A percentile compares a stretch with the other conserved stretches of the same genome.
Evolutionary conservation across 768 basidiomycete species (phyloP).

Genomic region (Leccinum fibrillosum): DNA sequence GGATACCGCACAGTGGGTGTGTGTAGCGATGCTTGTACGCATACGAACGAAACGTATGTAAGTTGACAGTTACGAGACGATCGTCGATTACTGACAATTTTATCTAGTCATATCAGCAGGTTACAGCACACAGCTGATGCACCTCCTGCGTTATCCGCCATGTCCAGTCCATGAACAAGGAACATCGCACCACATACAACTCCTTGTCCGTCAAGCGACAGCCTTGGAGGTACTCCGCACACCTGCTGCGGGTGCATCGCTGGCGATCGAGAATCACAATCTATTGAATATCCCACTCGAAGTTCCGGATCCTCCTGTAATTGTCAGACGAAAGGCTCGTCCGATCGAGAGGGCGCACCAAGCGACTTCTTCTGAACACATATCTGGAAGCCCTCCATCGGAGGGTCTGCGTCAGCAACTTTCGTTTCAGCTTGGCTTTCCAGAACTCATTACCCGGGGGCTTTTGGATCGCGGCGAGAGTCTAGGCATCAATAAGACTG

Average conservation of each 20-base stretch:
- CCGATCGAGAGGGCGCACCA: conserved; percentile 32
- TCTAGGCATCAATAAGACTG: conserved; percentile 78
- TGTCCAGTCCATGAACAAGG: conserved; percentile 33
- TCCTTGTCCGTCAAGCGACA: conserved; percentile 83
- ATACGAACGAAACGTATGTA: conserved; percentile 77
- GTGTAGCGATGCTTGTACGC: conserved; percentile 92
- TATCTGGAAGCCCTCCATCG: conserved; percentile 18
- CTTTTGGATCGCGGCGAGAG: conserved; percentile 75
- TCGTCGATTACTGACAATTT: conserved; percentile 11
- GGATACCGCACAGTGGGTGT: conserved; percentile 79
- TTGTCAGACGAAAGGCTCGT: conserved; percentile 36
- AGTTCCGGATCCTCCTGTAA: conserved; percentile 45
- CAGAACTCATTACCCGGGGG: conserved; percentile 71
- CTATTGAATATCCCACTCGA: conserved; percentile 71
- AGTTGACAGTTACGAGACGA: conserved; percentile 27
- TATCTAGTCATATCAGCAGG: conserved; percentile 77
- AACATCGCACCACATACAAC: conserved; percentile 52
- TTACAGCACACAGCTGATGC: conserved; percentile 81
- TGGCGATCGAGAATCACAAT: conserved; percentile 81
- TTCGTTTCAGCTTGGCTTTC: conserved; percentile 49
- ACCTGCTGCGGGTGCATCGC: conserved; percentile 69
- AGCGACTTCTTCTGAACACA: conserved; percentile 17
- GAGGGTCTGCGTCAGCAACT: conserved; percentile 40
- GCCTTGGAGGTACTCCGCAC: conserved; percentile 72
- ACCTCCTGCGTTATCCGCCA: conserved; percentile 81